Evolutionary conservation across 1,284 basidiomycete species (phyloP), one percentile per base, ranked within the genome.

Genomic region (Polyporus tsugae): DNA sequence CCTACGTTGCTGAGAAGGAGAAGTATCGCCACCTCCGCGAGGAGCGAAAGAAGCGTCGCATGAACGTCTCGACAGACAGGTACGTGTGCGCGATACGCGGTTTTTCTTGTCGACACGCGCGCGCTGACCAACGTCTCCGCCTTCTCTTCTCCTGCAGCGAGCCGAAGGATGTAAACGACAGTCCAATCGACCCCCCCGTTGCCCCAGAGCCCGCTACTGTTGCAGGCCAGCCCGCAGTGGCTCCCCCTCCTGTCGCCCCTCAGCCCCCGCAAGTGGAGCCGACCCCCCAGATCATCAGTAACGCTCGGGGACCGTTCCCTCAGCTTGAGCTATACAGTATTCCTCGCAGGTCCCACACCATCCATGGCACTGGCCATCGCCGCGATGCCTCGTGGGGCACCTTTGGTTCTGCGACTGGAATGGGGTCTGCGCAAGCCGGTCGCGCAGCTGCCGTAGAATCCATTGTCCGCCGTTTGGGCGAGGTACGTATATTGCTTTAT

Each of bases 1-100:
- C 80, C 19, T 94, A 94, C 77, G 90, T 87, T 77, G 83, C 82
- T 1, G 86, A 89, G 79, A 94, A 93, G 75, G 90, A 91, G 72
- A 82, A 82, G 36, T 92, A 92, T 73, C 85, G 89, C 41, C 80
- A 80, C 71, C 86, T 89, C 65, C 81, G 87, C 49, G 88, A 89
- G 71, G 81, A 82, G 59, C 83, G 85, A 39, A 84, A 82, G 73
- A 85, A 81, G 61, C 70, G 76, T 59, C 65, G 63, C 68, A 70
- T 64, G 71, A 78, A 79, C 22, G 70, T 76, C 38, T 76, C 76
- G 46, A 72, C 69, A 22, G 81, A 81, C 65, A 80, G 80, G 82
- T 84, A 71, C 55, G 72, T 59, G 22, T 59, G 53, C 59, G 38
- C 63, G 42, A 62, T 29, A 29, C 61, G 52, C 11, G 55, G 68